Base-by-base conservation (phyloP, 176 grass and related monocot genomes). In the Saccharum officinarum region DNA sequence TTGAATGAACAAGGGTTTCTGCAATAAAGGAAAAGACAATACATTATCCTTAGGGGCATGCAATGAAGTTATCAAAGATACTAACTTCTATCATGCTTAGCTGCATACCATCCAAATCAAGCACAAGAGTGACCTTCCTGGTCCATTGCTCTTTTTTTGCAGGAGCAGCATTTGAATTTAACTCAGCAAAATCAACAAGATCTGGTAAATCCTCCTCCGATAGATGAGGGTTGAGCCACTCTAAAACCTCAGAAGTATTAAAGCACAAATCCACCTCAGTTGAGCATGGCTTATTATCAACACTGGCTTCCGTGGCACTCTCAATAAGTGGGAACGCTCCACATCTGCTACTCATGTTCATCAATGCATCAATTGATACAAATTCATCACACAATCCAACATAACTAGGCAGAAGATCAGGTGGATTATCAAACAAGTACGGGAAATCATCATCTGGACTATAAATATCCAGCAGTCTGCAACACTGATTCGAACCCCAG, bases 1-100 rank as follows among this genome's bases (percentile, higher is more conserved):
- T 94, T 37, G 97, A 99, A 84, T 99, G 97, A 20, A 99, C 94
- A 78, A 99, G 92, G n/a, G 97, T 99, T 97, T 99, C 97, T 99
- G 84, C 94, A 87, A 26, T 44, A 60, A 46, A 77, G 84, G 20
- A 18, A 20, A 65, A 68, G 40, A 34, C 4, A 52, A 41, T 31
- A 40, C 28, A 71, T 88, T 85, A 91, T 69, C 80, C 20, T 65
- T 42, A 37, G 73, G 22, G 40, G 30, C 12, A 66, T 72, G 14
- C 8, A 84, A 72, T 31, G n/a, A 62, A 39, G 15, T 64, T 59
- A 18, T 54, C 10, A 66, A 71, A 64, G 34, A 76, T 37, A 73
- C 7, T 52, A 16, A 50, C 11, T 75, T 28, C 17, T 68, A 37
- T 7, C 14, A 76, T 63, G 42, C 52, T 63, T 69, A 91, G 34